A percentile compares a stretch with the other conserved stretches of the same genome.
phyloP scores from a whole-genome alignment of 179 eudicot genomes.

The Actinidia polygama region DNA sequence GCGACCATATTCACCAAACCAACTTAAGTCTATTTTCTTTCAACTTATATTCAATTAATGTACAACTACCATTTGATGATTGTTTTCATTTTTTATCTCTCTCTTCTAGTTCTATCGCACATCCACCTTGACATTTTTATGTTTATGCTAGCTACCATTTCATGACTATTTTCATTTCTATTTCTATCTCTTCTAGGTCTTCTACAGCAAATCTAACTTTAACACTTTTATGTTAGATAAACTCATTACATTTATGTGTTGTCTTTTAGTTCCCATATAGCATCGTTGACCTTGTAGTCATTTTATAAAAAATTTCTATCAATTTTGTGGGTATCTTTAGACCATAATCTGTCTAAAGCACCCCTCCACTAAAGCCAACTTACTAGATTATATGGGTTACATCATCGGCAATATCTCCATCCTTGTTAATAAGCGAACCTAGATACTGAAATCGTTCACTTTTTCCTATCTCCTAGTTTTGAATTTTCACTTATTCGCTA shows the following conservation, averaged over 20 bases:
- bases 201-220: too few relatives aligned
- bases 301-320: neutral
- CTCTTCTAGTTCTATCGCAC: neutral
- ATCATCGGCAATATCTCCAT: too few relatives aligned
- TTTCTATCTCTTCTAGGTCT: too few relatives aligned
- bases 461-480: too few relatives aligned
- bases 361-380: neutral
- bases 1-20: neutral
- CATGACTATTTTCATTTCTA: neutral
- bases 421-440: too few relatives aligned
- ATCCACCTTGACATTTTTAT: neutral
- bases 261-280: neutral
- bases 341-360: neutral
- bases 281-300: neutral
- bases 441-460: too few relatives aligned
- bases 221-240: neutral
- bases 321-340: neutral
- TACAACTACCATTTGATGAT: neutral
- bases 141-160: neutral
- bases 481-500: too few relatives aligned
- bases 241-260: neutral
- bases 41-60: neutral
- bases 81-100: neutral
- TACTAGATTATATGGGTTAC: neutral
- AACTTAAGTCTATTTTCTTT: neutral